These are phyloP conservation scores for Lasiosphaeria hispida DNA, from an alignment of 495 filamentous ascomycete species.

Conservation along the genomic window DNA sequence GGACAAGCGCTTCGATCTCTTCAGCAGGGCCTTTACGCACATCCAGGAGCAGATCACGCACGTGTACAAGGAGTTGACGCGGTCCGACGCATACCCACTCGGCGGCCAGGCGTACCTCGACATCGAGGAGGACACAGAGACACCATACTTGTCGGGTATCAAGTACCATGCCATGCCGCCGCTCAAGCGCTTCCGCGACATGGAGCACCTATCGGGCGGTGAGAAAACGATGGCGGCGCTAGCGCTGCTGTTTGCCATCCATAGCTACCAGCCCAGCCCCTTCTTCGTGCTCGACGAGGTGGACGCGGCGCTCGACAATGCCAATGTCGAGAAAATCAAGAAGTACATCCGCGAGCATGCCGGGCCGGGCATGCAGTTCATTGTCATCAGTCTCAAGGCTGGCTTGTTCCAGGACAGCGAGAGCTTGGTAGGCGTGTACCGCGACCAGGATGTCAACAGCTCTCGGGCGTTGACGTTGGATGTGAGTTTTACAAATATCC, in stretches of 20 bases:
- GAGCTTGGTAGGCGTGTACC: slow-evolving; percentile 88
- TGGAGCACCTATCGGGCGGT: slow-evolving; percentile 96
- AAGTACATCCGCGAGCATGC: slow-evolving; percentile 94
- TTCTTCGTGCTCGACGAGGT: slow-evolving; percentile 99
- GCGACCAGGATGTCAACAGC: slow-evolving; percentile 89
- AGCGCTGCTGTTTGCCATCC: slow-evolving; percentile 91
- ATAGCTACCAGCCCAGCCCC: slow-evolving; percentile 87
- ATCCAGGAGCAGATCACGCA: slow-evolving; percentile 91
- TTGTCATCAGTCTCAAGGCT: slow-evolving; percentile 93
- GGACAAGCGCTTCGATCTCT: slow-evolving; percentile 79
- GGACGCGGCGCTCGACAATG: slow-evolving; percentile 94
- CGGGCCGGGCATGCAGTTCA: slow-evolving; percentile 97
- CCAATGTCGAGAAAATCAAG: slow-evolving; percentile 91
- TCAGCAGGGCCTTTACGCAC: slow-evolving; percentile 91
- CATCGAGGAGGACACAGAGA: slow-evolving; percentile 80
- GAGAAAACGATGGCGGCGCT: slow-evolving; percentile 99
- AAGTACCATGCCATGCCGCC: slow-evolving; percentile 99
- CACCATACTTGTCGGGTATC: slow-evolving; percentile 86
- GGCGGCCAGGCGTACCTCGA: slow-evolving; percentile 95
- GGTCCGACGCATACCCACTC: slow-evolving; percentile 76
- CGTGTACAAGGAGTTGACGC: slow-evolving; percentile 93
- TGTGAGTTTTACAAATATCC: slow-evolving; percentile 59
- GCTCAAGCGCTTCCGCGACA: slow-evolving; percentile 96
- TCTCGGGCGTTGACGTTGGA: slow-evolving; percentile 87
- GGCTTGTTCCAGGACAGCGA: slow-evolving; percentile 93